These are phyloP conservation scores for Hypoxylon lenormandii DNA, from an alignment of 495 filamentous ascomycete species.

Conservation along the genomic window DNA sequence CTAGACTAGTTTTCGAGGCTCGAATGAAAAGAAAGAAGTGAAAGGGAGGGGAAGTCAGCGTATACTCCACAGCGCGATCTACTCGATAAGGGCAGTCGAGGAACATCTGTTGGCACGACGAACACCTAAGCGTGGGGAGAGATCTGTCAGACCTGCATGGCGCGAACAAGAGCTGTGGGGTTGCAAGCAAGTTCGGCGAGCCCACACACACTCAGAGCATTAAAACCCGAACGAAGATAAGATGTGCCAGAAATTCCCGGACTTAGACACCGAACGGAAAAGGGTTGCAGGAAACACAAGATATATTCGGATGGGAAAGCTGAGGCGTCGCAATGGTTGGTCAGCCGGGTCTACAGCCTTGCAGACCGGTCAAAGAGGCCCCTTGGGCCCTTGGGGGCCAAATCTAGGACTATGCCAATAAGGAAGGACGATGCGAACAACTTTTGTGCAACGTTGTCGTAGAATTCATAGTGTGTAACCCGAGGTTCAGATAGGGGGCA, in stretches of 20 bases:
- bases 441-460: not conserved
- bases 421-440: slow-evolving; percentile 27
- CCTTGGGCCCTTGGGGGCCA: slow-evolving; percentile 28
- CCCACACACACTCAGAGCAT: not conserved
- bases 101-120: too few relatives aligned
- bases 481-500: not conserved
- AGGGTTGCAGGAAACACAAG: not conserved
- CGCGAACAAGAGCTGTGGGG: not conserved
- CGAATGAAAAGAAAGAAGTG: too few relatives aligned
- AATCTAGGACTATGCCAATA: slow-evolving; percentile 3
- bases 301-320: slow-evolving; percentile 6
- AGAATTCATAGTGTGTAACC: not conserved
- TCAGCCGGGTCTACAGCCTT: slow-evolving; percentile 7
- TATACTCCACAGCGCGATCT: too few relatives aligned
- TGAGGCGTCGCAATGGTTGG: not conserved
- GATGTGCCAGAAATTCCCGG: not conserved
- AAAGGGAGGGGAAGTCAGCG: too few relatives aligned
- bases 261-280: not conserved
- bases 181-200: slow-evolving; percentile 2
- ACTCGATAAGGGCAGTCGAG: too few relatives aligned
- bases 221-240: not conserved
- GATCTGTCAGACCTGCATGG: slow-evolving; percentile 6
- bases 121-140: not conserved
- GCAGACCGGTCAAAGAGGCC: slow-evolving; percentile 5
- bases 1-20: too few relatives aligned